These are phyloP conservation scores for Colletotrichum sp. DNA, from an alignment of 2,329 filamentous ascomycete genomes.

Conservation along the genomic window DNA sequence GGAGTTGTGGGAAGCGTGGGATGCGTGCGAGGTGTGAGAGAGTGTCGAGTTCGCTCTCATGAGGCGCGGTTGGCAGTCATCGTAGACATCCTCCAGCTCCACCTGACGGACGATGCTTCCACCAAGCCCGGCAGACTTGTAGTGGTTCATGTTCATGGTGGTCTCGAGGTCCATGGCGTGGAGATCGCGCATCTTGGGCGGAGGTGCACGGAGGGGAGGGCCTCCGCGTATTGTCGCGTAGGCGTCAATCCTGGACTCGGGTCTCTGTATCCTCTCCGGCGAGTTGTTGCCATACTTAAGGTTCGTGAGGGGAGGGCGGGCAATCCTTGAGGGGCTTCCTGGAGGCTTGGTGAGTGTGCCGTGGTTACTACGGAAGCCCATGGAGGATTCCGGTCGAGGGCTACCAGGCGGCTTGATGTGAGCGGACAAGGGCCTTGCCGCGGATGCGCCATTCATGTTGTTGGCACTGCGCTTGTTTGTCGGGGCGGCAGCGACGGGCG, in stretches of 20 bases:
- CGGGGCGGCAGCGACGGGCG: conserved; percentile 52
- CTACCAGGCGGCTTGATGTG: conserved; percentile 16
- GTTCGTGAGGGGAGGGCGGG: conserved; percentile 71
- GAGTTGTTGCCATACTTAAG: conserved; percentile 79
- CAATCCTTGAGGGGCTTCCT: conserved; percentile 70
- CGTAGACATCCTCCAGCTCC: conserved; percentile 85
- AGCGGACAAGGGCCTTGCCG: conserved; percentile 3
- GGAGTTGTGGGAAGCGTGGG: conserved; percentile 32
- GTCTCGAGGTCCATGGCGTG: conserved; percentile 56
- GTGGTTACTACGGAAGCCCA: conserved; percentile 19
- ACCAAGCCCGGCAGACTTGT: conserved; percentile 51
- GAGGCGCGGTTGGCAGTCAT: conserved; percentile 50
- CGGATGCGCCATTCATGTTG: conserved; percentile 23
- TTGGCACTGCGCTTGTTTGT: conserved; percentile 31
- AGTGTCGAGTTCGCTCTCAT: conserved; percentile 45
- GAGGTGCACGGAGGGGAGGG: conserved; percentile 70
- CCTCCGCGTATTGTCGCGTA: conserved; percentile 54
- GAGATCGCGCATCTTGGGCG: conserved; percentile 92
- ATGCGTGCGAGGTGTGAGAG: conserved; percentile 37
- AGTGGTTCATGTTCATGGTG: conserved; percentile 50
- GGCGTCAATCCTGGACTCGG: conserved; percentile 39
- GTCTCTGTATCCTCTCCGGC: conserved; percentile 67
- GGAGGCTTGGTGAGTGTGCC: conserved; percentile 31
- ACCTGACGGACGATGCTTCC: conserved; percentile 65
- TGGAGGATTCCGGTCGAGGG: background rate